These are phyloP conservation scores for Arthromyces matolae DNA, from an alignment of 768 basidiomycete genomes.

Conservation along the genomic window DNA sequence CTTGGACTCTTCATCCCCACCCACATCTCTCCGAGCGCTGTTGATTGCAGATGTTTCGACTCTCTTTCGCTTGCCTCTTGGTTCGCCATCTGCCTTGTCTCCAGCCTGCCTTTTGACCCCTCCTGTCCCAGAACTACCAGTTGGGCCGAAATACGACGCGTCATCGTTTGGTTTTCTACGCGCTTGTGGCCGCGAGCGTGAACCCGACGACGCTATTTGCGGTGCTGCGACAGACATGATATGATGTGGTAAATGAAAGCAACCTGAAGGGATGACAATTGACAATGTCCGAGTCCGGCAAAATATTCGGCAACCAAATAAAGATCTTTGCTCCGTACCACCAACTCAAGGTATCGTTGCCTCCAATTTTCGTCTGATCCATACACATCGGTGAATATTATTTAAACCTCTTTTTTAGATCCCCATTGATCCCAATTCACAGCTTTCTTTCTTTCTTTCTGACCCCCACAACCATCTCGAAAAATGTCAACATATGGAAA, in stretches of 20 bases:
- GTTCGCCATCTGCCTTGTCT: conserved; percentile 72
- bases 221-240: conserved; percentile 33
- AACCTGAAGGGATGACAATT: conserved; percentile 3
- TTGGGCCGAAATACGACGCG: conserved; percentile 64
- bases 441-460: neutral
- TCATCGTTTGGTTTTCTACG: conserved; percentile 65
- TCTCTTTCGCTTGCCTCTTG: conserved; percentile 70
- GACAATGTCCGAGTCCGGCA: too few species aligned
- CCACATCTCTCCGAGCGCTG: conserved; percentile 30
- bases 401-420: neutral
- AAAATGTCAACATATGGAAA: conserved; percentile 91
- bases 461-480: conserved; percentile 6
- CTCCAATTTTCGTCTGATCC: neutral
- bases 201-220: conserved; percentile 36
- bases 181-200: conserved; percentile 60
- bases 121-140: conserved; percentile 34
- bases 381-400: neutral
- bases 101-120: conserved; percentile 62
- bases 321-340: conserved; percentile 11
- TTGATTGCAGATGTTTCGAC: conserved; percentile 39
- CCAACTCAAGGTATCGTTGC: neutral
- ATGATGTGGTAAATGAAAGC: conserved; percentile 12
- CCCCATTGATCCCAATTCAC: neutral
- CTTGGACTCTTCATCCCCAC: conserved; percentile 37
- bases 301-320: conserved; percentile 13